Conservation (phyloP, 2,329 filamentous ascomycete genomes). For the Aspergillus calidoustus region DNA sequence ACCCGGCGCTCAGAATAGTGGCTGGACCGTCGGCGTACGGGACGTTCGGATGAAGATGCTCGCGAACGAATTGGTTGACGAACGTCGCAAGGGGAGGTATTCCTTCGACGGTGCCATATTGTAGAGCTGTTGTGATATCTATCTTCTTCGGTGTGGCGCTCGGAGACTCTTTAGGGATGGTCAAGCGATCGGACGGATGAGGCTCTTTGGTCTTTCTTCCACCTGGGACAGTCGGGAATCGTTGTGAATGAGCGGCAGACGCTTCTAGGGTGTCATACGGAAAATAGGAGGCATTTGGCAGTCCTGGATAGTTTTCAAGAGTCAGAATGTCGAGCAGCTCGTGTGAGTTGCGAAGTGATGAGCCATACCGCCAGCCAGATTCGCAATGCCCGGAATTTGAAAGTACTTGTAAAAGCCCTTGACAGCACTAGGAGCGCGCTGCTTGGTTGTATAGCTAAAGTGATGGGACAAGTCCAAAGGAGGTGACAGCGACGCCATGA, state of each 20-base stretch:
- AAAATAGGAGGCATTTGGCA: slow-evolving; percentile 81
- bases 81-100: slow-evolving; percentile 80
- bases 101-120: slow-evolving; percentile 83
- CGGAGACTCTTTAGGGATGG: slow-evolving; percentile 71
- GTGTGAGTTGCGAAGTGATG: background rate
- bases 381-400: slow-evolving; percentile 63
- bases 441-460: slow-evolving; percentile 70
- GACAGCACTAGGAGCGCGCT: slow-evolving; percentile 67
- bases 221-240: slow-evolving; percentile 74
- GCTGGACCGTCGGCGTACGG: slow-evolving; percentile 79
- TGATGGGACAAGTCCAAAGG: slow-evolving; percentile 81
- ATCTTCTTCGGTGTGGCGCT: slow-evolving; percentile 68
- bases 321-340: background rate
- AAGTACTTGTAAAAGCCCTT: slow-evolving; percentile 91
- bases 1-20: slow-evolving; percentile 77
- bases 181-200: slow-evolving; percentile 58
- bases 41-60: slow-evolving; percentile 78
- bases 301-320: slow-evolving; percentile 55
- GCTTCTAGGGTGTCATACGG: slow-evolving; percentile 91
- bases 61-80: slow-evolving; percentile 75
- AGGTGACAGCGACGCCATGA: slow-evolving; percentile 19
- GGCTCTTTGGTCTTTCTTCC: slow-evolving; percentile 43
- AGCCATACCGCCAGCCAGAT: slow-evolving; percentile 61
- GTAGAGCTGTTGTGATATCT: slow-evolving; percentile 78
- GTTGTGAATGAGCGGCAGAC: slow-evolving; percentile 71